Evolutionary conservation across 768 basidiomycete genomes (phyloP).

Genomic region (Amanita exitialis): DNA sequence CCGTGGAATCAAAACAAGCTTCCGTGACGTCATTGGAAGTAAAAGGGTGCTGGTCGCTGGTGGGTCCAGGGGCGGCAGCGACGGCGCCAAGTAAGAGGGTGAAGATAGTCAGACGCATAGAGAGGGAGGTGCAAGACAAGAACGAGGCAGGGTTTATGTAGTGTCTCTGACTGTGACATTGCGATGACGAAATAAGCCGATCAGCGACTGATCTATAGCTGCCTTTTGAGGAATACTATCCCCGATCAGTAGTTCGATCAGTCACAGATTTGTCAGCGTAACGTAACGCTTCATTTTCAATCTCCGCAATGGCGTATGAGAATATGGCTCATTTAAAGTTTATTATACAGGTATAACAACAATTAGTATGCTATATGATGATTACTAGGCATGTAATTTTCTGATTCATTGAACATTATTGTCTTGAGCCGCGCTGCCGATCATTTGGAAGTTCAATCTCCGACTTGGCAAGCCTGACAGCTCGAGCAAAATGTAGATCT

Average conservation of each 20-base stretch:
- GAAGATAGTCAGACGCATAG: not conserved
- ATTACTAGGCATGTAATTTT: too few species aligned
- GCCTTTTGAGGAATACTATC: conserved; percentile 1
- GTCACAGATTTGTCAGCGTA: too few species aligned
- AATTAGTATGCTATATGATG: too few species aligned
- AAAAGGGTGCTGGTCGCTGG: not conserved
- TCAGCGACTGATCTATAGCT: not conserved
- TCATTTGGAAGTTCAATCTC: too few species aligned
- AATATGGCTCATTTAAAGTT: too few species aligned
- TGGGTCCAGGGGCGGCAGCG: not conserved
- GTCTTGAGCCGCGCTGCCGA: too few species aligned
- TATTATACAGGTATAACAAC: too few species aligned
- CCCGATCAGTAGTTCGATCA: too few species aligned
- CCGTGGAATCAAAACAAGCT: not conserved
- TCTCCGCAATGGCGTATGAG: too few species aligned
- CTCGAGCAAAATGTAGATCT: not conserved
- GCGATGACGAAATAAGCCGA: conserved; percentile 4
- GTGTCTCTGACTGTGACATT: conserved; percentile 1
- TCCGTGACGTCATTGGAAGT: not conserved
- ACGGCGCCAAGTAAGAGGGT: not conserved
- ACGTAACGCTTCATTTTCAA: too few species aligned
- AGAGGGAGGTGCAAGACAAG: not conserved
- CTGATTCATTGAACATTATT: too few species aligned
- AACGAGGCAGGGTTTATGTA: not conserved
- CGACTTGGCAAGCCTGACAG: not conserved